Evolutionary conservation across 768 basidiomycete species (phyloP), one percentile per base, ranked within the genome.

Genomic region (Rossbeevera mucosa): DNA sequence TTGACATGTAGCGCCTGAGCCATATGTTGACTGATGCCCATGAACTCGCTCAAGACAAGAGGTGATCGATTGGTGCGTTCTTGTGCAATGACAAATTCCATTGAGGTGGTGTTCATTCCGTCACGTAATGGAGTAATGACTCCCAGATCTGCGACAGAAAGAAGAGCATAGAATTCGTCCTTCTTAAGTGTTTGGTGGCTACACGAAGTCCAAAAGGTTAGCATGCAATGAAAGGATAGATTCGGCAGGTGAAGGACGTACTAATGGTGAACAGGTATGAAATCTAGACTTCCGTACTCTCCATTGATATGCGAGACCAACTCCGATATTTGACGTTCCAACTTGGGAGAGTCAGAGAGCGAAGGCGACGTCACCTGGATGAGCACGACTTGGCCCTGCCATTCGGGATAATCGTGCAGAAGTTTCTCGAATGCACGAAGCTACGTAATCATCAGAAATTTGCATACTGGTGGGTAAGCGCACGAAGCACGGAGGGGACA

Each of bases 61-160:
- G 95, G 94, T 30, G 82, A 85, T 71, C 82, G 83, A 65, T 87
- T 86, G 47, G 91, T 88, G 61, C 76, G 78, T 59, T 88, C 82
- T 71, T 99, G 95, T 29, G 94, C 93, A 55, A 98, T 88, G 25
- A 95, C 88, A 69, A 94, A 97, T 71, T 98, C 95, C 93, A 96
- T 95, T 47, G 86, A 88, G 0, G 94, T 96, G 13, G 95, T 97
- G 77, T 99, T 99, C 96, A 98, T 98, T 6, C 95, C 96, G 64
- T 99, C 95, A 29, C 95, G 83, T 7, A 97, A 78, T 1, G 94
- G 92, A 0, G 95, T 97, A 69, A 97, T 95, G 38, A 98, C 86
- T 14, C 88, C 95, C 12, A 98, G 79, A 66, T 97, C 94, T 6
- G 95, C 94, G 4, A 91, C 94, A 50, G 84, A 86, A 31, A 99